Conservation (phyloP, 805 yeast species). For the Suhomyces xylopsoci region DNA sequence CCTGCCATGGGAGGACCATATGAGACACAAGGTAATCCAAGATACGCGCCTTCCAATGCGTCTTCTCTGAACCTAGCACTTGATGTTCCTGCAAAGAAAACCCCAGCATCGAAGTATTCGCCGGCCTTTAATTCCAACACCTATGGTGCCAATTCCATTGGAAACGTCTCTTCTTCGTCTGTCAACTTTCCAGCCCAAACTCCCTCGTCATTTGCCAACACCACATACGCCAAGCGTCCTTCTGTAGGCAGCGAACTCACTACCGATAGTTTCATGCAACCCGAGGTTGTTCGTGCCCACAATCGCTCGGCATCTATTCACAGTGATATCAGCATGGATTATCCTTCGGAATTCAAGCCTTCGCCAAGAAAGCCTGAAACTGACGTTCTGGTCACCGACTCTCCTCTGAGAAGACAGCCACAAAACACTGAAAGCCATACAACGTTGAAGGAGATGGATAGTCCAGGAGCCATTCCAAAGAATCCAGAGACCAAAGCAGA, state of each 20-base stretch:
- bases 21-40: conserved; percentile 4
- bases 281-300: conserved; percentile 12
- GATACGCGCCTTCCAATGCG: conserved; percentile 20
- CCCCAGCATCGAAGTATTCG: conserved; percentile 1
- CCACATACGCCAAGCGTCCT: conserved; percentile 13
- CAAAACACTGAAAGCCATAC: background rate
- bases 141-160: conserved; percentile 7
- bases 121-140: background rate
- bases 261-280: conserved; percentile 16
- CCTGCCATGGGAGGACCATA: conserved; percentile 2
- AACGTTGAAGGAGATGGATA: background rate
- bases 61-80: conserved; percentile 17
- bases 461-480: background rate
- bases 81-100: conserved; percentile 7
- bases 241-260: conserved; percentile 21
- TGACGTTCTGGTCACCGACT: background rate
- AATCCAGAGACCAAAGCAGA: background rate
- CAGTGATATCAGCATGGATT: conserved; percentile 32
- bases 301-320: conserved; percentile 28
- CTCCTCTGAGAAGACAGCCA: background rate
- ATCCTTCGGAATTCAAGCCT: conserved; percentile 25
- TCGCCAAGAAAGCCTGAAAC: conserved; percentile 5
- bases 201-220: conserved; percentile 2
- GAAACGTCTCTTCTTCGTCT: conserved; percentile 19
- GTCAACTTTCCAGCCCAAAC: conserved; percentile 12